Percentiles rank a stretch among this genome's conserved stretches.
Conservation (phyloP, 345 rosid genomes). For the Draba incana region DNA sequence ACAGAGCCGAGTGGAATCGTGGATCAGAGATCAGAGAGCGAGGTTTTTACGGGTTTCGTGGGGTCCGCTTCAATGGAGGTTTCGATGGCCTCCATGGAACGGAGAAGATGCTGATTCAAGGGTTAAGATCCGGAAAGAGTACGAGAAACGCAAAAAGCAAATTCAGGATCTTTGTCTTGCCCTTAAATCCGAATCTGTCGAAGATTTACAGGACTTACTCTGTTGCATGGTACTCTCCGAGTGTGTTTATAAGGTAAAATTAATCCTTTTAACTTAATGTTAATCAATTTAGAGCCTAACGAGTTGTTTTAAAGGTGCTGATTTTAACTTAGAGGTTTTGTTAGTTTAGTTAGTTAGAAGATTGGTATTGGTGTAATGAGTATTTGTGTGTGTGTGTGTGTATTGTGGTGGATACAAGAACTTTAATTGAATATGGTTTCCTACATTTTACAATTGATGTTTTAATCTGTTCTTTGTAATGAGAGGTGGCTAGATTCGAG, state of each 20-base stretch:
- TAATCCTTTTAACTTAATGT: conserved; percentile 7
- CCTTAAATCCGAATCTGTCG: conserved; percentile 75
- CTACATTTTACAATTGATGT: background rate
- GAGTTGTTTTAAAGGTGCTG: too few species aligned
- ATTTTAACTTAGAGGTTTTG: background rate
- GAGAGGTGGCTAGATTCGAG: background rate
- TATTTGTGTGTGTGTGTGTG: background rate
- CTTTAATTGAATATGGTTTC: background rate
- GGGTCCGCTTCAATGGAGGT: conserved; percentile 81
- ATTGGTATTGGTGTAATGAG: conserved; percentile 16
- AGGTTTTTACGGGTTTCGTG: conserved; percentile 72
- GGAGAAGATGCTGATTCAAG: conserved; percentile 52
- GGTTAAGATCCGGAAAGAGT: conserved; percentile 73
- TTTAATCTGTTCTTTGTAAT: background rate
- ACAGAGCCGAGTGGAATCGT: conserved; percentile 75
- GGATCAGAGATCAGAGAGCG: conserved; percentile 90
- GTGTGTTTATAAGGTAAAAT: conserved; percentile 85
- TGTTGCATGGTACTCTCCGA: conserved; percentile 97
- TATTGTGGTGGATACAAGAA: background rate
- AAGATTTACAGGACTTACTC: conserved; percentile 87
- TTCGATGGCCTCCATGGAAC: conserved; percentile 85
- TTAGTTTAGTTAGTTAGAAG: conserved; percentile 19
- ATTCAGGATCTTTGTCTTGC: conserved; percentile 80
- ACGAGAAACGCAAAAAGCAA: conserved; percentile 69
- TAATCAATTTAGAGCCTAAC: background rate